Evolutionary conservation across 73 alveolate species (phyloP).

Genomic region (Tetrahymena borealis): DNA sequence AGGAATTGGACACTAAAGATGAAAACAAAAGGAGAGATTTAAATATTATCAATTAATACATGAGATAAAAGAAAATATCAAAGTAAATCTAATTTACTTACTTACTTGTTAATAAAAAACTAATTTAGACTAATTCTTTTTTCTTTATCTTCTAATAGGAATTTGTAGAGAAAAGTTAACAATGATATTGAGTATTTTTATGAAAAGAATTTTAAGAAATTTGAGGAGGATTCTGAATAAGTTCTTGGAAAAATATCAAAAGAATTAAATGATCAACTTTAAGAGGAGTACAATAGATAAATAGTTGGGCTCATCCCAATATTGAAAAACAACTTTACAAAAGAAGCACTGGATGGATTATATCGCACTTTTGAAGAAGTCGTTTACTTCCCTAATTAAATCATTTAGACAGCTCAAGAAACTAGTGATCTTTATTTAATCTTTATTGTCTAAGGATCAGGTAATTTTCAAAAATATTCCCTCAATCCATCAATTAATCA

Average conservation of each 20-base stretch:
- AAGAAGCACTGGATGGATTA: not conserved
- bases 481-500: too few species aligned
- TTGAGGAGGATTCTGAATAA: not conserved
- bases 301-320: not conserved
- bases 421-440: not conserved
- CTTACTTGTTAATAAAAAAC: not conserved
- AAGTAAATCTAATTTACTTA: not conserved
- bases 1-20: not conserved
- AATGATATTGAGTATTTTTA: not conserved
- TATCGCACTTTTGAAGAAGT: not conserved
- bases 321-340: not conserved
- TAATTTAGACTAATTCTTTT: not conserved
- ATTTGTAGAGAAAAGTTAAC: not conserved
- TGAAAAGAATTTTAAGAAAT: not conserved
- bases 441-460: not conserved
- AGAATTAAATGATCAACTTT: not conserved
- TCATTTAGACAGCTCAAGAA: not conserved
- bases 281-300: not conserved
- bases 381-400: not conserved
- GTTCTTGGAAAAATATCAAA: not conserved
- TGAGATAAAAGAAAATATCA: not conserved
- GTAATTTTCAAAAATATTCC: too few species aligned
- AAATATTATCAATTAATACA: not conserved
- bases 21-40: not conserved
- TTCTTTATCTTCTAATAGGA: not conserved